These are phyloP conservation scores for Nyctanthes arbortristis DNA, from an alignment of 257 asterid genomes.

Conservation along the genomic window DNA sequence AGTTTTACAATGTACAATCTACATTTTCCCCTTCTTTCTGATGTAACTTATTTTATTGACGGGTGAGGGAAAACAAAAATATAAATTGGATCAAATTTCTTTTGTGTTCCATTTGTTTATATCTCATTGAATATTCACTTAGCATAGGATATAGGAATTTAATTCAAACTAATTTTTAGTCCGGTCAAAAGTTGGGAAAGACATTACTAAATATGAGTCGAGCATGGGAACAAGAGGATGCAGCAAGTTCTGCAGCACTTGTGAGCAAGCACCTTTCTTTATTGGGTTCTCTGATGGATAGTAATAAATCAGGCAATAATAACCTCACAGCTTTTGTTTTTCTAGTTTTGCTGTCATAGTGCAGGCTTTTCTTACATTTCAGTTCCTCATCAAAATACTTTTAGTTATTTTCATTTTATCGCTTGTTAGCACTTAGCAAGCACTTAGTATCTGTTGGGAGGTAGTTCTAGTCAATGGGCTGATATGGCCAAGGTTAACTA, in stretches of 20 bases:
- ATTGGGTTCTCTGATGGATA: conserved; percentile 42
- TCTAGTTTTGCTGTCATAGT: neutral
- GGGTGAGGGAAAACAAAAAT: neutral
- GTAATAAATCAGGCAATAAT: conserved; percentile 73
- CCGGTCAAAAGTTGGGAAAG: conserved; percentile 85
- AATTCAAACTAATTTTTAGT: conserved; percentile 41
- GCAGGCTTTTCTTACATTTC: neutral
- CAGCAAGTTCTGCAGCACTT: conserved; percentile 63
- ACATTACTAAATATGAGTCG: conserved; percentile 62
- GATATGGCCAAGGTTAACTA: conserved; percentile 85
- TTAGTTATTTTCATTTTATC: conserved; percentile 36
- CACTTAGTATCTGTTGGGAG: conserved; percentile 83
- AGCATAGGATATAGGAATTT: neutral
- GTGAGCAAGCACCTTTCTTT: conserved; percentile 60
- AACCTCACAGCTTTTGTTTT: conserved; percentile 3
- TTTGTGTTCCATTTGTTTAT: neutral
- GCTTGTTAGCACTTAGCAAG: conserved; percentile 84
- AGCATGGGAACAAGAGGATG: conserved; percentile 89
- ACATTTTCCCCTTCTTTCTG: neutral
- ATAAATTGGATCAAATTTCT: neutral
- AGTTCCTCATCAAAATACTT: conserved; percentile 11
- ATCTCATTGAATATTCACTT: neutral
- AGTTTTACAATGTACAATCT: neutral
- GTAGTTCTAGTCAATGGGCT: conserved; percentile 95
- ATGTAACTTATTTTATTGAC: neutral